phyloP scores from a whole-genome alignment of 139 green algal genomes.

The Spirogloea muscicola region DNA sequence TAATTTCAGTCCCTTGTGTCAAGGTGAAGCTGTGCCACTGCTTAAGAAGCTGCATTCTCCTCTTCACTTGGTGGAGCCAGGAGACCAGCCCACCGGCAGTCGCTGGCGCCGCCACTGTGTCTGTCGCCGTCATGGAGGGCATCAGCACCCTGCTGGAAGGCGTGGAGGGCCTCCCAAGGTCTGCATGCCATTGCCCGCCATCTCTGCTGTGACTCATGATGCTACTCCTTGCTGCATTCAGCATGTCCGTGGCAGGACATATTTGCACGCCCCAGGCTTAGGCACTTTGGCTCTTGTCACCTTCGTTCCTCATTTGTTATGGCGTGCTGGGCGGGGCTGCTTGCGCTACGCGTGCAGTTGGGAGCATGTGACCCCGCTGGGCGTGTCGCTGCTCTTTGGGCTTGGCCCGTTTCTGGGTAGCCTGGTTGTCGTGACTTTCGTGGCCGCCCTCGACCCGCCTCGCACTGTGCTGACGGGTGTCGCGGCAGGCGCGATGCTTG shows the following conservation, averaged over 20 bases:
- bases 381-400: slow-evolving; percentile 16
- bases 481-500: slow-evolving; percentile 18
- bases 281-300: background rate
- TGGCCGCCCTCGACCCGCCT: background rate
- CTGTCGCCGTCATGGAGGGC: slow-evolving; percentile 79
- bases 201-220: background rate
- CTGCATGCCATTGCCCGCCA: background rate
- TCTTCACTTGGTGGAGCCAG: slow-evolving; percentile 1
- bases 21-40: background rate
- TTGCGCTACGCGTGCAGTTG: slow-evolving; percentile 9
- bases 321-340: background rate
- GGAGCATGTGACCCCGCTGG: background rate
- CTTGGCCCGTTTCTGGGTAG: slow-evolving; percentile 11
- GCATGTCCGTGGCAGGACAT: background rate
- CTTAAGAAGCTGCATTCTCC: slow-evolving; percentile 3
- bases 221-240: background rate
- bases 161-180: slow-evolving; percentile 60
- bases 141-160: slow-evolving; percentile 71
- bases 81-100: slow-evolving; percentile 54
- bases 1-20: too few species aligned
- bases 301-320: background rate
- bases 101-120: slow-evolving; percentile 79
- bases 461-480: slow-evolving; percentile 9
- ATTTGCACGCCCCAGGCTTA: slow-evolving; percentile 1
- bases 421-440: background rate